Evolutionary conservation across 2,329 filamentous ascomycete species (phyloP), one percentile per base, ranked within the genome.

Genomic region (Stagonosporopsis chrysanthemi): DNA sequence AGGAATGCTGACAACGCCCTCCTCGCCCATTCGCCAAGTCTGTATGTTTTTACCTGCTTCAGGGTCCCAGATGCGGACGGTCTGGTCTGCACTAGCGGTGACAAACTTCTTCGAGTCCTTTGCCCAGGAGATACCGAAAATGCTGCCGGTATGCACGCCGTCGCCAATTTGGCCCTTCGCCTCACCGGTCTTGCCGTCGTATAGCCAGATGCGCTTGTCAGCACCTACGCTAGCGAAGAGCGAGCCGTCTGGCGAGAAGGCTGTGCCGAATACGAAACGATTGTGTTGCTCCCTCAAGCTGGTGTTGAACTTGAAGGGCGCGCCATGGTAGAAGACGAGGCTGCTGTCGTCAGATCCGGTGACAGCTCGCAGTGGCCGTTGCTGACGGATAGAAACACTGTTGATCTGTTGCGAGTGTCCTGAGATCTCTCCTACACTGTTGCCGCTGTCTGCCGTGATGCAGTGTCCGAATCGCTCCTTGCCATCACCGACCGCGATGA

Each of bases 161-260:
- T 94, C 89, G 9, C 90, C 90, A 67, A 99, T 89, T 66, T 91
- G 84, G 57, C 81, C 85, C 41, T 87, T 90, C 1, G 89, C 84
- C 73, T 97, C 92, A 28, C 95, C 95, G 15, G 92, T 97, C 83
- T 96, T 97, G 61, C 94, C 95, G 74, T 99, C 92, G 74, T 97
- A 99, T 9, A 99, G 81, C 82, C 95, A 96, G 64, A 99, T 97
- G 72, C 86, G 87, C 74, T 88, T 88, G 77, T 99, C 95, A n/a
- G 90, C 92, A 35, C 95, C 94, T 2, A 97, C 94, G 49, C 90
- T 97, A 31, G 95, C 90, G 60, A 99, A 81, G 35, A 82, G 81
- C 38, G 82, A 87, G 43, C 95, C 95, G 73, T 98, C 93, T 0
- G 94, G 94, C 26, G 91, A 94, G 77, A 97, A 99, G 2, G 88